These are phyloP conservation scores for Spirogloea muscicola DNA, from an alignment of 139 green algal species.

Conservation along the genomic window DNA sequence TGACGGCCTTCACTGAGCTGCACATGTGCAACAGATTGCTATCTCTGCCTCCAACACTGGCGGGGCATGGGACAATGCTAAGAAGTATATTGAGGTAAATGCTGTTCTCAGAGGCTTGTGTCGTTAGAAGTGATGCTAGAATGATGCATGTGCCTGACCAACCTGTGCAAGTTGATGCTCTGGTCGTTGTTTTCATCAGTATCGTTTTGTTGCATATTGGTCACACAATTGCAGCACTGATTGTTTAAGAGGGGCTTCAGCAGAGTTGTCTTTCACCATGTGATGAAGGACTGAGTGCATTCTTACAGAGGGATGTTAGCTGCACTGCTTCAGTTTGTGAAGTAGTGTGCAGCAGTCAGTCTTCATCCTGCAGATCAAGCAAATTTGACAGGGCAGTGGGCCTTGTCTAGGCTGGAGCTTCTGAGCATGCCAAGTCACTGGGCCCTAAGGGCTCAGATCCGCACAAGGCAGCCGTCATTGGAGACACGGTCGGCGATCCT, in stretches of 20 bases:
- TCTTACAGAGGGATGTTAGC: neutral
- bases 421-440: conserved; percentile 81
- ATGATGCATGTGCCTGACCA: too few species aligned
- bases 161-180: neutral
- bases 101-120: too few species aligned
- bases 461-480: conserved; percentile 96
- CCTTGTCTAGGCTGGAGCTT: conserved; percentile 43
- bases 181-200: neutral
- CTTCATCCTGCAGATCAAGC: neutral
- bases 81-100: conserved; percentile 97
- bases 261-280: neutral
- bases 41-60: conserved; percentile 59
- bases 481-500: conserved; percentile 94
- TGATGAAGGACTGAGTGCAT: neutral
- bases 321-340: neutral
- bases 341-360: neutral
- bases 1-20: too few species aligned
- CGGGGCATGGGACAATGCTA: conserved; percentile 97
- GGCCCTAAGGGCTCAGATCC: conserved; percentile 93
- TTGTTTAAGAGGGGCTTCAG: too few species aligned
- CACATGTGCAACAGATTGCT: conserved; percentile 71
- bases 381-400: neutral
- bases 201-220: too few species aligned
- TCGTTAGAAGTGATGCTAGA: too few species aligned
- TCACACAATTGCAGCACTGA: too few species aligned